Percentiles rank a stretch among this genome's conserved stretches.
phyloP scores from a whole-genome alignment of 805 yeast genomes.

The Lachancea lanzarotensis region DNA sequence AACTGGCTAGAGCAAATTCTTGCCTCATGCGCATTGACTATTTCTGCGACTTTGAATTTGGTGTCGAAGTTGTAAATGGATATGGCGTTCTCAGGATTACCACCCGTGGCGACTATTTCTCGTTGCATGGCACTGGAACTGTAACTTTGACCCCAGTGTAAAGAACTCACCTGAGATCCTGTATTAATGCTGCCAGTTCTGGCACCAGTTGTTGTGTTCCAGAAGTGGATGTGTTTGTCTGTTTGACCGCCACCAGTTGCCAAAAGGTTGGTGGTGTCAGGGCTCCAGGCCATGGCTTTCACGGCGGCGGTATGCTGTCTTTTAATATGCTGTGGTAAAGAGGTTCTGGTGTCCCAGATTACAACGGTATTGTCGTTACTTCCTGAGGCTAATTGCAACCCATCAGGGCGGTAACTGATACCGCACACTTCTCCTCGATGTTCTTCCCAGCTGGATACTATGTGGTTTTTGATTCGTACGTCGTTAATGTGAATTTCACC shows the following conservation, averaged over 20 bases:
- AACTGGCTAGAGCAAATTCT: conserved; percentile 76
- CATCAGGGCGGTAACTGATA: conserved; percentile 76
- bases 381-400: conserved; percentile 80
- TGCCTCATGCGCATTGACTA: conserved; percentile 80
- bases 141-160: conserved; percentile 73
- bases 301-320: conserved; percentile 88
- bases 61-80: conserved; percentile 82
- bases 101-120: conserved; percentile 91
- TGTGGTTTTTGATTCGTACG: conserved; percentile 76
- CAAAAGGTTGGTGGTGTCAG: conserved; percentile 68
- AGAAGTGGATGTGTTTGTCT: conserved; percentile 83
- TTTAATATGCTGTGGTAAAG: conserved; percentile 65
- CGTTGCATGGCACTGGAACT: conserved; percentile 18
- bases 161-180: conserved; percentile 89
- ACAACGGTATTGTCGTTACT: conserved; percentile 92
- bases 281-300: conserved; percentile 93
- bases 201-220: conserved; percentile 91
- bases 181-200: conserved; percentile 81
- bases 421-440: conserved; percentile 94
- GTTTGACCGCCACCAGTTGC: conserved; percentile 98
- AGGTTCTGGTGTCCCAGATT: conserved; percentile 82
- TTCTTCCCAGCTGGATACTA: conserved; percentile 49
- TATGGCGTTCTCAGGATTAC: conserved; percentile 81
- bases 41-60: conserved; percentile 80
- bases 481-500: conserved; percentile 86